Percentiles rank a stretch among this genome's conserved stretches.
Conservation (phyloP, 148 eudicot species). For the Amaranthus hypochondriacus region DNA sequence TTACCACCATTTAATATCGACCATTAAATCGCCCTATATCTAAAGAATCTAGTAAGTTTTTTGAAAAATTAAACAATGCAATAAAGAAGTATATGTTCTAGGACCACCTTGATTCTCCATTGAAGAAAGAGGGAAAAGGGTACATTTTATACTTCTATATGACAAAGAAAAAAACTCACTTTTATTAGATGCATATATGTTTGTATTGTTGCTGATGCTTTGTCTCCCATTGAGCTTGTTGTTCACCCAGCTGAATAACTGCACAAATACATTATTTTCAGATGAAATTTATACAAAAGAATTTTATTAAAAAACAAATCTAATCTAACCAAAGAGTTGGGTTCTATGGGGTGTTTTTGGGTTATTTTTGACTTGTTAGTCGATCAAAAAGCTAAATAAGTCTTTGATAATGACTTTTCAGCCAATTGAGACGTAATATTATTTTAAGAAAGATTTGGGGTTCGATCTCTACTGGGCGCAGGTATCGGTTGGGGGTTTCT, state of each 20-base stretch:
- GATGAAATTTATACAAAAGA: too few relatives aligned
- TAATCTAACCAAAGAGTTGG: too few relatives aligned
- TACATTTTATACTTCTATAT: neutral
- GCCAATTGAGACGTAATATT: too few relatives aligned
- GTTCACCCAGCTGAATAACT: constrained; percentile 67
- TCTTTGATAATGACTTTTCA: too few relatives aligned
- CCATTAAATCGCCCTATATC: neutral
- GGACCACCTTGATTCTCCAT: constrained; percentile 9
- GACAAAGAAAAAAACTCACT: constrained; percentile 1
- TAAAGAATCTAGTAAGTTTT: neutral
- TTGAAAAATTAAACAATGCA: neutral
- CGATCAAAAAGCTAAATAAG: too few relatives aligned
- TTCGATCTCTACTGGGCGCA: too few relatives aligned
- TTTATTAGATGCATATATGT: constrained; percentile 9
- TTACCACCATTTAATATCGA: too few relatives aligned
- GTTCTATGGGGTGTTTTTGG: too few relatives aligned
- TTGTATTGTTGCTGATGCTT: constrained; percentile 25
- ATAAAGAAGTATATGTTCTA: neutral
- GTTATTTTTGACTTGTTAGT: too few relatives aligned
- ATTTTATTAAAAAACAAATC: too few relatives aligned
- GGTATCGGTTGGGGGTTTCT: too few relatives aligned
- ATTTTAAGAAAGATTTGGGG: too few relatives aligned
- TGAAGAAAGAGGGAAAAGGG: neutral
- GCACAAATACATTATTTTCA: constrained; percentile 1
- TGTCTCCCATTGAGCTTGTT: constrained; percentile 47